phyloP scores from a whole-genome alignment of 2,329 filamentous ascomycete species.

The Clarireedia homoeocarpa region DNA sequence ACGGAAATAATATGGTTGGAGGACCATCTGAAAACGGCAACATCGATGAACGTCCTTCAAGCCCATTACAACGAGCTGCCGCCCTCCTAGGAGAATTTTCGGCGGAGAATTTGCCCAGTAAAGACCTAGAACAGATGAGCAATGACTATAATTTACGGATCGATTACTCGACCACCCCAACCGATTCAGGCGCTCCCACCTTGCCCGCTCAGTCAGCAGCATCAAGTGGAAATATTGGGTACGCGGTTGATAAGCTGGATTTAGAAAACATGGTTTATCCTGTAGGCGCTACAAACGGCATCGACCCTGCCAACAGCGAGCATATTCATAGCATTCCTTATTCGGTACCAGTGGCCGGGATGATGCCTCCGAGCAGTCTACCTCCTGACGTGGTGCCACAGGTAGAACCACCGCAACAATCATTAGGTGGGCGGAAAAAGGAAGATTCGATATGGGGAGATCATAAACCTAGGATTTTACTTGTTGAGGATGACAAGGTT shows the following conservation, averaged over 20 bases:
- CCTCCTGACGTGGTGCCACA: slow-evolving; percentile 37
- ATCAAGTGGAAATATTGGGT: slow-evolving; percentile 33
- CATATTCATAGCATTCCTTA: slow-evolving; percentile 95
- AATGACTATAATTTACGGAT: slow-evolving; percentile 24
- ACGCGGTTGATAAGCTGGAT: slow-evolving; percentile 39
- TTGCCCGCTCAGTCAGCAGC: slow-evolving; percentile 38
- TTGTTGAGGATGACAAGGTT: slow-evolving; percentile 77
- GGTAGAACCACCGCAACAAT: slow-evolving; percentile 29
- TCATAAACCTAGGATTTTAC: slow-evolving; percentile 68
- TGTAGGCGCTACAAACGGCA: slow-evolving; percentile 82
- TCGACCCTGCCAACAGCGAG: slow-evolving; percentile 89
- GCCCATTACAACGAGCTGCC: slow-evolving; percentile 59
- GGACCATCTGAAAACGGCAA: slow-evolving; percentile 23
- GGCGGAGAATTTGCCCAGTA: slow-evolving; percentile 55
- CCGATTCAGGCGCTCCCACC: slow-evolving; percentile 19
- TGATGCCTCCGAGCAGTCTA: slow-evolving; percentile 38
- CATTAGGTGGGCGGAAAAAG: slow-evolving; percentile 34
- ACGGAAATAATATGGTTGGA: slow-evolving; percentile 26
- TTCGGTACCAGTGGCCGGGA: slow-evolving; percentile 50
- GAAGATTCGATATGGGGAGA: slow-evolving; percentile 47
- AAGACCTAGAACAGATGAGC: slow-evolving; percentile 59
- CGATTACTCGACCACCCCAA: slow-evolving; percentile 28
- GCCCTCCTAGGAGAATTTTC: slow-evolving; percentile 59
- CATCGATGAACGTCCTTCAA: slow-evolving; percentile 54
- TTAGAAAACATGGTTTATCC: slow-evolving; percentile 77